A percentile compares a stretch with the other conserved stretches of the same genome.
These are phyloP conservation scores for Malus hybrid DNA, from an alignment of 331 rosid species.

Conservation along the genomic window DNA sequence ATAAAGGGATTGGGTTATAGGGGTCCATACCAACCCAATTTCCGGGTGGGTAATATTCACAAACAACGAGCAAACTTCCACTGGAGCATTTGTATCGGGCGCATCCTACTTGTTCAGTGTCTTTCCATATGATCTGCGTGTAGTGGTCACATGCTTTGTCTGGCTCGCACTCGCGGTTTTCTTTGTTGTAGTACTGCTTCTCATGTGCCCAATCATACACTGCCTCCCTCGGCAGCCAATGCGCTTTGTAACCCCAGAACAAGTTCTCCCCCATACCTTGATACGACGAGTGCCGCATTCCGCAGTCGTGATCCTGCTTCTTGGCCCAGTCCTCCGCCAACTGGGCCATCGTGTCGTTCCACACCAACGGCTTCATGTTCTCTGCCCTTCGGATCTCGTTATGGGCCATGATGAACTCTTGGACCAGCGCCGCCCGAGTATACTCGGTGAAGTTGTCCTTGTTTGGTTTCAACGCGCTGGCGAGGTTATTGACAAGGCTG, in stretches of 20 bases:
- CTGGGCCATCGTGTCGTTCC: slow-evolving; percentile 27
- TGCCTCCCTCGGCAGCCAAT: slow-evolving; percentile 24
- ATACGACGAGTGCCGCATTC: slow-evolving; percentile 27
- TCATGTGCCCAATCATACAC: slow-evolving; percentile 27
- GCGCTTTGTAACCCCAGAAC: slow-evolving; percentile 25
- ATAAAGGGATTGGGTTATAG: not conserved
- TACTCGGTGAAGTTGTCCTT: not conserved
- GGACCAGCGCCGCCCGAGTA: not conserved
- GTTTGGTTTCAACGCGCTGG: not conserved
- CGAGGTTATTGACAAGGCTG: not conserved
- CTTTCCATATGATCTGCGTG: slow-evolving; percentile 46
- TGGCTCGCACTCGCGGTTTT: not conserved
- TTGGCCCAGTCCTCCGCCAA: slow-evolving; percentile 29
- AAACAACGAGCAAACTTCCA: slow-evolving; percentile 16
- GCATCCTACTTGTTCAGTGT: slow-evolving; percentile 30
- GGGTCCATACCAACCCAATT: slow-evolving; percentile 30
- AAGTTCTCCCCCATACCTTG: slow-evolving; percentile 35
- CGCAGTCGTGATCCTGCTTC: slow-evolving; percentile 18
- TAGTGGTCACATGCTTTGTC: slow-evolving; percentile 36
- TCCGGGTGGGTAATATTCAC: slow-evolving; percentile 41
- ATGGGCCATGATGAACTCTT: slow-evolving; percentile 31
- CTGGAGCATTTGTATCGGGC: slow-evolving; percentile 6
- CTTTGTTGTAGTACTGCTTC: slow-evolving; percentile 1
- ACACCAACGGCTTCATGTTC: not conserved
- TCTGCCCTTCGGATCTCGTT: slow-evolving; percentile 5